phyloP scores from a whole-genome alignment of 331 rosid genomes.

The Malus hybrid region DNA sequence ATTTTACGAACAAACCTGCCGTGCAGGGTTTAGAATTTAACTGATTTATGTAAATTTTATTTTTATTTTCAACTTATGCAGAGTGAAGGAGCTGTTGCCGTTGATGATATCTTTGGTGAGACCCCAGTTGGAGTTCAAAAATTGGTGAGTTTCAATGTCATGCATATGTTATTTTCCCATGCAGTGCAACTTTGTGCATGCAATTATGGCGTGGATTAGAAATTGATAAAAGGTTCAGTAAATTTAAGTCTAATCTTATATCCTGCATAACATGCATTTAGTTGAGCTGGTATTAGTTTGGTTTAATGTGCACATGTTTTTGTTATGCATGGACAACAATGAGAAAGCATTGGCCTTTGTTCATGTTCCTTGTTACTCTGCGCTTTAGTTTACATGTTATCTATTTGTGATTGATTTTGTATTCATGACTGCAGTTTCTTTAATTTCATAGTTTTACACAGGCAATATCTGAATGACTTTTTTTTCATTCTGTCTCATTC shows the following conservation, averaged over 20 bases:
- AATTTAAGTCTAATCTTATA: not conserved
- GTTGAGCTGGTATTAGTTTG: not conserved
- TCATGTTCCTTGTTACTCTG: not conserved
- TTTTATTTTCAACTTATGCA: constrained; percentile 25
- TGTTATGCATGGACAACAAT: not conserved
- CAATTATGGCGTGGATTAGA: not conserved
- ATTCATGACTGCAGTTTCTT: not conserved
- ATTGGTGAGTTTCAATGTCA: constrained; percentile 37
- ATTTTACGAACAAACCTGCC: not conserved
- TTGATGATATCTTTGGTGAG: constrained; percentile 97
- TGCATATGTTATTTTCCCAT: not conserved
- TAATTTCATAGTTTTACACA: not conserved
- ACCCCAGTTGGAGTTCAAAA: constrained; percentile 87
- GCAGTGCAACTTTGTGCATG: not conserved
- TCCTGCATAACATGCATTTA: not conserved
- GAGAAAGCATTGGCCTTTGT: not conserved
- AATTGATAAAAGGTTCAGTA: not conserved
- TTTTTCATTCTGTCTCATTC: not conserved
- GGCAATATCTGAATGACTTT: not conserved
- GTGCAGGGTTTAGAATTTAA: not conserved
- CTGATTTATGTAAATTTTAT: not conserved
- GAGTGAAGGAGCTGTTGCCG: constrained; percentile 78
- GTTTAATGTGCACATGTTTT: not conserved
- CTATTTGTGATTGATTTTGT: not conserved
- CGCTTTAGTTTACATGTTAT: not conserved